Base-by-base conservation (phyloP, 2,329 filamentous ascomycete species). In the Exophiala dermatitidis region DNA sequence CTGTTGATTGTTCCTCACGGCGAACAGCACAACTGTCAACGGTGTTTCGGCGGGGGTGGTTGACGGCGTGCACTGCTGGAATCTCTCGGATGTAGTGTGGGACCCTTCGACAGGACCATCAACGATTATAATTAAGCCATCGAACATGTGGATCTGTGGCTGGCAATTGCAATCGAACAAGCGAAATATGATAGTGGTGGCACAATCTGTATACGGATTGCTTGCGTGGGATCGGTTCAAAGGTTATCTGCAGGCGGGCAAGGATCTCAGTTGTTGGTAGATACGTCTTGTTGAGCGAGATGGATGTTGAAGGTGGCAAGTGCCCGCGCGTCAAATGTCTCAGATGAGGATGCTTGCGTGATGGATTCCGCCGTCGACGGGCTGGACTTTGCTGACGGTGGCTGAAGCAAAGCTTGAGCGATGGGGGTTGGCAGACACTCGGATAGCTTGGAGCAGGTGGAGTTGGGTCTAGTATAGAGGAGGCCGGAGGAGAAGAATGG, bases 391-490 rank as follows among this genome's bases (percentile, higher is more conserved):
- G 45, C 28, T 47, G 31, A 47, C 38, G 38, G 47, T 41, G 54
- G 51, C 49, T 57, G 50, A 48, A 38, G 44, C 36, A 48, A 46
- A 40, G 36, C 32, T 47, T 45, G 33, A 28, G 38, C 12, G 26
- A 4, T 41, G 38, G 38, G 43, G 54, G 50, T 48, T 50, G 51
- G 50, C 26, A 32, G 37, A 53, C 19, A 19, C 19, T 19, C 19
- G 19, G 9, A 31, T 63, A 61, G 62, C 58, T 53, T 50, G 53
- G 46, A 50, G 44, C 19, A 52, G 49, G 60, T 57, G 38, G 38
- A 41, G n/a, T 34, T 34, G 33, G 10, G 33, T 6, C 10, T 6
- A 6, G 33, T 4, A 26, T 26, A 41, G 12, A 6, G 38, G 38
- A 10, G 12, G 28, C 38, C 28, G 38, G 19, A 41, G 5, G 10